These are phyloP conservation scores for Microdochium nivale DNA, from an alignment of 2,329 filamentous ascomycete species.

Conservation along the genomic window DNA sequence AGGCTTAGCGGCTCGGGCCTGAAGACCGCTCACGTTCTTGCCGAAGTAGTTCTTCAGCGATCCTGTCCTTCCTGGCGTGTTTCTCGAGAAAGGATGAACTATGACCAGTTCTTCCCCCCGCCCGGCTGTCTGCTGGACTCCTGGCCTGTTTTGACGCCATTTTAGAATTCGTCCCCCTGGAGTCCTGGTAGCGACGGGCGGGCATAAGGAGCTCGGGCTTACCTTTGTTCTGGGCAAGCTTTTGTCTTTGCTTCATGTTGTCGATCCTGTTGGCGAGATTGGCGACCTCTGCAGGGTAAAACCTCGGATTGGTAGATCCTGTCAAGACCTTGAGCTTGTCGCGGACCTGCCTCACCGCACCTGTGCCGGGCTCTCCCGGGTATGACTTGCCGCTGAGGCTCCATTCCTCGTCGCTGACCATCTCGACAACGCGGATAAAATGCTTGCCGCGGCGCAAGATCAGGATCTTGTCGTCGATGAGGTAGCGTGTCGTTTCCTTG, in stretches of 20 bases:
- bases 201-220: background rate
- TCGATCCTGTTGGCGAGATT: constrained; percentile 14
- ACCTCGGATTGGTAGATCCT: constrained; percentile 1
- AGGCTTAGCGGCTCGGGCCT: too few species aligned
- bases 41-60: background rate
- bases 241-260: constrained; percentile 5
- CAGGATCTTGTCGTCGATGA: constrained; percentile 50
- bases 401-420: constrained; percentile 49
- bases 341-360: constrained; percentile 34
- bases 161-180: background rate
- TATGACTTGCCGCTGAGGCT: constrained; percentile 37
- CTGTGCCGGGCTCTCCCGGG: constrained; percentile 43
- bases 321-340: constrained; percentile 10
- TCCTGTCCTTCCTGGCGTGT: background rate
- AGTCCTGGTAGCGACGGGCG: background rate
- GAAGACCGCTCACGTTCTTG: background rate
- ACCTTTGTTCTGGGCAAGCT: background rate
- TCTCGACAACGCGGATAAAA: constrained; percentile 52
- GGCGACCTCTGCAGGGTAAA: too few species aligned
- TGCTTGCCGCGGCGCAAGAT: constrained; percentile 57
- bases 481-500: constrained; percentile 47
- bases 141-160: background rate
- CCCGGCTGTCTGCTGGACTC: background rate
- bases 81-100: background rate
- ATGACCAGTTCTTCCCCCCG: background rate